Evolutionary conservation across 176 grass and related monocot genomes (phyloP).

Genomic region (bread wheat (Triticum aestivum)): IWGSC_CS_RefSeq_v2.1 NC_057806.1:616924217-616924716

Average conservation of each 20-base stretch:
- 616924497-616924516: constrained; percentile 4
- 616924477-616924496: constrained; percentile 17
- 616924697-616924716: constrained; percentile 27
- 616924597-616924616: constrained; percentile 34
- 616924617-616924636: constrained; percentile 27
- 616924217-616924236: neutral
- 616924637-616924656: constrained; percentile 42
- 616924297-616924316: neutral
- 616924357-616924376: neutral
- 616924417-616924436: neutral
- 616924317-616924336: neutral
- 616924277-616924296: neutral
- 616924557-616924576: constrained; percentile 33
- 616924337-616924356: neutral
- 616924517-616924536: constrained; percentile 32
- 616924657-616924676: constrained; percentile 36
- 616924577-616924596: constrained; percentile 27
- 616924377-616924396: neutral
- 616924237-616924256: neutral
- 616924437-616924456: constrained; percentile 1
- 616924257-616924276: neutral
- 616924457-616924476: neutral
- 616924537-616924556: constrained; percentile 43
- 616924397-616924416: neutral
- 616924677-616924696: constrained; percentile 29